Base-by-base conservation (phyloP, 169 alveolate genomes). In the Babesia ovis region DNA sequence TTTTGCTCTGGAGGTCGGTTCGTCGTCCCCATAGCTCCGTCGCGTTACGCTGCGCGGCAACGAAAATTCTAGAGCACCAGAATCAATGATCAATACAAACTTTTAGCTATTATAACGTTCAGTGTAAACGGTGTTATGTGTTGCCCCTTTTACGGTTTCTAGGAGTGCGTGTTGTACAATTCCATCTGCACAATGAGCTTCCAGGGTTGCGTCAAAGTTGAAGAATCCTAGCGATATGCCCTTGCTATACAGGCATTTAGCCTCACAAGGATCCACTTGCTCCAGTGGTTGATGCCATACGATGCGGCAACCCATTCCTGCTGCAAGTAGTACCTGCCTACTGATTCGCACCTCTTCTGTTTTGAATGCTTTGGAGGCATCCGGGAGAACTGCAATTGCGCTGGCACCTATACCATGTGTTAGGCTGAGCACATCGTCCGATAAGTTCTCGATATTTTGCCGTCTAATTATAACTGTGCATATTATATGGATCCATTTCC, bases 231-330 rank as follows among this genome's bases (percentile, higher is more conserved):
- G 50, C n/a, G 88, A 60, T 9, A 16, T 22, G 18, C 72, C 77
- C 23, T 80, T 80, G 3, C n/a, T 20, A 32, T 51, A 80, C 34
- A 80, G 60, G 56, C 88, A 80, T 37, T 62, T 11, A 3, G 77
- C 48, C 51, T 80, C 88, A 61, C 88, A 80, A 12, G 88, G 83
- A 61, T 80, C 88, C 0, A 80, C 46, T 42, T 80, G 88, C 23
- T 62, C 79, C 57, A 80, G 57, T 8, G 46, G 25, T 56, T 34
- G 53, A 12, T 62, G 60, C 88, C 88, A 80, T 6, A 80, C 88
- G 9, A 80, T 37, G 25, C 83, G 68, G 41, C 64, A 45, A 16
- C 77, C 76, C 48, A 80, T 50, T 11, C 88, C 88, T 1, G 70
- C 68, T 4, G 77, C 74, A 37, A 70, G 29, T 32, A 80, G 50